phyloP scores from a whole-genome alignment of 257 asterid genomes.

The Nicotiana tabacum region DNA sequence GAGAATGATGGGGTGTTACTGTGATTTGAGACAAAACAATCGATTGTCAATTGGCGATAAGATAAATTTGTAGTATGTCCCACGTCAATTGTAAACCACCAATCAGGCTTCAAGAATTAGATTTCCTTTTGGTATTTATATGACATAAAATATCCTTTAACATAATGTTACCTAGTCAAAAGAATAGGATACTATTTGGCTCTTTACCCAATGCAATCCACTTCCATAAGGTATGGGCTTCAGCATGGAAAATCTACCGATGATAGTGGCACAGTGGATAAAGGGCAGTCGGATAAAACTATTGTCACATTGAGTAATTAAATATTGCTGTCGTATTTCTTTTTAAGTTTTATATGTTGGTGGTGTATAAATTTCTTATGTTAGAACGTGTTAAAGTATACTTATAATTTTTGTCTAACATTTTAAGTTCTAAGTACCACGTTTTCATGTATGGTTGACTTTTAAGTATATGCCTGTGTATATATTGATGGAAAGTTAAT shows the following conservation, averaged over 20 bases:
- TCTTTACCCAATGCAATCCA: constrained; percentile 12
- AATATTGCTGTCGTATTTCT: no score
- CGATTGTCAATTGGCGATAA: constrained; percentile 36
- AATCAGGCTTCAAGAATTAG: constrained; percentile 46
- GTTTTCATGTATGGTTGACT: no score
- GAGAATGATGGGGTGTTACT: constrained; percentile 10
- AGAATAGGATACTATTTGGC: constrained; percentile 13
- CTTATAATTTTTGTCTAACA: no score
- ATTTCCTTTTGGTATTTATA: constrained; percentile 37
- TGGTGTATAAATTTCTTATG: no score
- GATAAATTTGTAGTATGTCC: constrained; percentile 43
- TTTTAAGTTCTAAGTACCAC: no score
- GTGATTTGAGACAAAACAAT: constrained; percentile 11
- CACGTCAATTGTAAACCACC: constrained; percentile 41
- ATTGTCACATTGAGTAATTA: not conserved
- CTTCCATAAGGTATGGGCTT: constrained; percentile 22
- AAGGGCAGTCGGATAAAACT: not conserved
- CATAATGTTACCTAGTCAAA: not conserved
- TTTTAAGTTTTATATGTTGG: no score
- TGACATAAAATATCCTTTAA: not conserved
- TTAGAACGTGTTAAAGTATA: no score
- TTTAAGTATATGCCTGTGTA: no score
- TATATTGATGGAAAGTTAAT: no score
- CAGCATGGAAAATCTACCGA: not conserved
- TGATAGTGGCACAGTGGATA: not conserved